These are phyloP conservation scores for Thraustotheca clavata DNA, from an alignment of 352 stramenopile species.

Conservation along the genomic window DNA sequence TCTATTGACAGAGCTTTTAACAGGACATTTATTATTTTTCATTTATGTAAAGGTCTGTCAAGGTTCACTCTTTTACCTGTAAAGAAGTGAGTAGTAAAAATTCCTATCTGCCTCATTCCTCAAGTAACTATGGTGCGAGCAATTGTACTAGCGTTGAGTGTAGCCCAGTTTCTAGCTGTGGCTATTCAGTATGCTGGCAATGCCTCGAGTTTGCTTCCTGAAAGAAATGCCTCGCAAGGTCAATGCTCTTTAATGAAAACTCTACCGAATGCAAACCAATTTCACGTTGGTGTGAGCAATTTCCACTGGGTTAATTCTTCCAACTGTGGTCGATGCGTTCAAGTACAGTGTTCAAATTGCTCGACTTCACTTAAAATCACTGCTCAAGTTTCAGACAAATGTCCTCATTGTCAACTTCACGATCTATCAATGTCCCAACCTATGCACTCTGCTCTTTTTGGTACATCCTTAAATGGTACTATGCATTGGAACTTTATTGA, in stretches of 20 bases:
- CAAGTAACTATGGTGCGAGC: too few relatives aligned
- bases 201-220: too few relatives aligned
- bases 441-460: conserved; percentile 32
- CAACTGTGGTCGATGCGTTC: conserved; percentile 29
- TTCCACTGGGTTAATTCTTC: conserved; percentile 7
- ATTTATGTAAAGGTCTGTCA: too few relatives aligned
- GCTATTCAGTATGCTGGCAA: too few relatives aligned
- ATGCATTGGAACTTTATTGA: conserved; percentile 63
- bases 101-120: too few relatives aligned
- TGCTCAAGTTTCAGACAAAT: conserved; percentile 63
- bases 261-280: conserved; percentile 29
- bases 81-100: too few relatives aligned
- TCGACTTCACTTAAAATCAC: conserved; percentile 25
- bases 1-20: too few relatives aligned
- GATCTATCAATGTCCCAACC: conserved; percentile 48
- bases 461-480: background rate
- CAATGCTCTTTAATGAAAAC: conserved; percentile 67
- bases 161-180: too few relatives aligned
- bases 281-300: conserved; percentile 55
- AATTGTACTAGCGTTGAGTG: too few relatives aligned
- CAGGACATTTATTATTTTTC: too few relatives aligned
- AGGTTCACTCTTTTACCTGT: too few relatives aligned
- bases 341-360: conserved; percentile 48
- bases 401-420: conserved; percentile 35
- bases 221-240: conserved; percentile 27